phyloP scores from a whole-genome alignment of 208 protist genomes.

The Polymyxa betae region DNA sequence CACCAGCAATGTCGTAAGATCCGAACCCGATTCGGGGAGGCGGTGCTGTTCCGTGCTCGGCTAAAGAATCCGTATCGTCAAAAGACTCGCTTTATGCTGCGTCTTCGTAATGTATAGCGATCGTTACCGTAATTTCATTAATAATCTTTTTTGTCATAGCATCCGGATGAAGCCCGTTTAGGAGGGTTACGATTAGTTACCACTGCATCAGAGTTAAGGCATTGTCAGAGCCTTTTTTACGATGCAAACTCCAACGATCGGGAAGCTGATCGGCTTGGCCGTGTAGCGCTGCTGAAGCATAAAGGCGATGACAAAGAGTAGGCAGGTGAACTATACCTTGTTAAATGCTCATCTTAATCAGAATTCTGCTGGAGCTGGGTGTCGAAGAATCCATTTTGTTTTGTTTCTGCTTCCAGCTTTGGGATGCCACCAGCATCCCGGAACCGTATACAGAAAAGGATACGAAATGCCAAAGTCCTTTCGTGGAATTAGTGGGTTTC shows the following conservation, averaged over 20 bases:
- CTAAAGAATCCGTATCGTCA: slow-evolving; percentile 13
- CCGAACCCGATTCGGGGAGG: background rate
- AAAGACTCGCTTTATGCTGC: background rate
- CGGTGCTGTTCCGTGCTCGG: background rate
- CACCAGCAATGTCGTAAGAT: slow-evolving; percentile 1
- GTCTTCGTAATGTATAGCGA: background rate
- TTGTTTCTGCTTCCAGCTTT: background rate
- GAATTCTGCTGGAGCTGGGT: background rate
- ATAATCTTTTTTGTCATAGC: background rate
- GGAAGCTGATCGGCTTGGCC: background rate
- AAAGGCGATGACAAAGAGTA: no score
- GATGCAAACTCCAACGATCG: background rate
- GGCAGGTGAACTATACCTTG: no score
- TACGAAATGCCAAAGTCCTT: no score
- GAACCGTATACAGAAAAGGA: no score
- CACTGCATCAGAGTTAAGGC: background rate
- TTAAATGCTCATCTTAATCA: no score
- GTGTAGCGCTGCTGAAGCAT: no score
- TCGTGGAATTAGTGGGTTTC: no score
- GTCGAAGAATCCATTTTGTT: background rate
- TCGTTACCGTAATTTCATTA: background rate
- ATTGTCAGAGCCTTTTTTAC: background rate
- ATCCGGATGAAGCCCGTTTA: background rate
- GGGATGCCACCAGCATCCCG: no score
- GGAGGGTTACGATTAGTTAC: background rate